A percentile compares a stretch with the other conserved stretches of the same genome.
phyloP scores from a whole-genome alignment of 352 stramenopile species.

The Aphanomyces astaci region DNA sequence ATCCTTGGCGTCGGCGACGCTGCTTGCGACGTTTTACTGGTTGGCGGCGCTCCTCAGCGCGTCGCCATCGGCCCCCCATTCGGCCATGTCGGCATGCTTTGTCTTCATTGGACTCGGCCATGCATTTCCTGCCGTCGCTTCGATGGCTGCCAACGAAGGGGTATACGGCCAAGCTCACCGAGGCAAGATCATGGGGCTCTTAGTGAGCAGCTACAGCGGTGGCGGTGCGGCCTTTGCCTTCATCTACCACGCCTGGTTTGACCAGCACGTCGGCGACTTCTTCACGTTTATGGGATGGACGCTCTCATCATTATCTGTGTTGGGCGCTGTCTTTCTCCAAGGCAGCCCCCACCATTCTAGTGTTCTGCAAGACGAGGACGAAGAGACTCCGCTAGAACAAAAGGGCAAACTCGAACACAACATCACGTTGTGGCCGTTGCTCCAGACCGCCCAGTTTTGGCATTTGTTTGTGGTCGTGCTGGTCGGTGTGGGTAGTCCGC shows the following conservation, averaged over 20 bases:
- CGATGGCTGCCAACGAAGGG: slow-evolving; percentile 60
- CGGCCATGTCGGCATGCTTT: slow-evolving; percentile 50
- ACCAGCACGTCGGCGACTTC: slow-evolving; percentile 41
- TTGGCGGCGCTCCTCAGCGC: slow-evolving; percentile 33
- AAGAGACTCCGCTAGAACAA: background rate
- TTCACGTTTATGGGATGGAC: slow-evolving; percentile 56
- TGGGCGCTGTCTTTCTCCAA: slow-evolving; percentile 9
- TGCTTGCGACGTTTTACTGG: slow-evolving; percentile 39
- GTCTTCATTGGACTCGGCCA: slow-evolving; percentile 45
- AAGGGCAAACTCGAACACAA: too few relatives aligned
- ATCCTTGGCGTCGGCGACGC: slow-evolving; percentile 35
- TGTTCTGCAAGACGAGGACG: background rate
- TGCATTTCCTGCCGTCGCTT: slow-evolving; percentile 64
- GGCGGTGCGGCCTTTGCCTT: slow-evolving; percentile 62
- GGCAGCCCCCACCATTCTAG: background rate
- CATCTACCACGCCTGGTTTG: slow-evolving; percentile 53
- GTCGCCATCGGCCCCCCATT: slow-evolving; percentile 36
- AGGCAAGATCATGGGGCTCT: slow-evolving; percentile 61
- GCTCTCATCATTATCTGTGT: background rate
- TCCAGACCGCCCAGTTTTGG: slow-evolving; percentile 53
- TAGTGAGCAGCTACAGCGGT: slow-evolving; percentile 57
- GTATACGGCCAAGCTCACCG: slow-evolving; percentile 55
- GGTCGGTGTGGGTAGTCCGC: slow-evolving; percentile 55
- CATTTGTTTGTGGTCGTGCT: slow-evolving; percentile 61
- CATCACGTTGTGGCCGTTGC: slow-evolving; percentile 43